Percentiles rank a stretch among this genome's conserved stretches.
These are phyloP conservation scores for Lactarius evosmus DNA, from an alignment of 768 basidiomycete species.

Conservation along the genomic window DNA sequence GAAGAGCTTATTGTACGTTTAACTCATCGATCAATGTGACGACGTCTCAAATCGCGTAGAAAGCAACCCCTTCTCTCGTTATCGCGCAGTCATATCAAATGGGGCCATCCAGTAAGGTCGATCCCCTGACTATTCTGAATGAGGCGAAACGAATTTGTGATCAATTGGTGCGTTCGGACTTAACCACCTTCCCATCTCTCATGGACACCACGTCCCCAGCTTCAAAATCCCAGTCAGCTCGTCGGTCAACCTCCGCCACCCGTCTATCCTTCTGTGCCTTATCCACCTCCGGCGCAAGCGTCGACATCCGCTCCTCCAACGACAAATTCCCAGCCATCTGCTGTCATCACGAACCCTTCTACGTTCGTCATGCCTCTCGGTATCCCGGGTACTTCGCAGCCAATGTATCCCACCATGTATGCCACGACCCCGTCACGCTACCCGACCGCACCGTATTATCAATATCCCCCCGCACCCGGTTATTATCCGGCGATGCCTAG, in stretches of 20 bases:
- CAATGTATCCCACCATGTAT: slow-evolving; percentile 39
- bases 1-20: slow-evolving; percentile 76
- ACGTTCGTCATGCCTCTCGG: slow-evolving; percentile 71
- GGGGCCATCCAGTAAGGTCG: slow-evolving; percentile 64
- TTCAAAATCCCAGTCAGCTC: slow-evolving; percentile 70
- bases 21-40: slow-evolving; percentile 17
- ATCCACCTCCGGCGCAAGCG: slow-evolving; percentile 33
- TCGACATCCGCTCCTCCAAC: slow-evolving; percentile 33
- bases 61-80: slow-evolving; percentile 62
- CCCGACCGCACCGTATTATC: slow-evolving; percentile 63
- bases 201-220: slow-evolving; percentile 40
- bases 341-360: slow-evolving; percentile 66
- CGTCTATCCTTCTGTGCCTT: slow-evolving; percentile 42
- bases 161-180: slow-evolving; percentile 51
- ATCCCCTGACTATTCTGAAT: slow-evolving; percentile 67
- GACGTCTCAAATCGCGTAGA: slow-evolving; percentile 33
- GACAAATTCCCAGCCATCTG: slow-evolving; percentile 38
- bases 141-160: slow-evolving; percentile 81
- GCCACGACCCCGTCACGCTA: slow-evolving; percentile 43
- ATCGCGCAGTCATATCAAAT: slow-evolving; percentile 79
- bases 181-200: slow-evolving; percentile 8
- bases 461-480: slow-evolving; percentile 40
- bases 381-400: slow-evolving; percentile 41
- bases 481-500: slow-evolving; percentile 32
- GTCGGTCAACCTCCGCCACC: slow-evolving; percentile 65